A percentile compares a stretch with the other conserved stretches of the same genome.
Evolutionary conservation across 768 basidiomycete species (phyloP).

Genomic region (Trametes cingulata): DNA sequence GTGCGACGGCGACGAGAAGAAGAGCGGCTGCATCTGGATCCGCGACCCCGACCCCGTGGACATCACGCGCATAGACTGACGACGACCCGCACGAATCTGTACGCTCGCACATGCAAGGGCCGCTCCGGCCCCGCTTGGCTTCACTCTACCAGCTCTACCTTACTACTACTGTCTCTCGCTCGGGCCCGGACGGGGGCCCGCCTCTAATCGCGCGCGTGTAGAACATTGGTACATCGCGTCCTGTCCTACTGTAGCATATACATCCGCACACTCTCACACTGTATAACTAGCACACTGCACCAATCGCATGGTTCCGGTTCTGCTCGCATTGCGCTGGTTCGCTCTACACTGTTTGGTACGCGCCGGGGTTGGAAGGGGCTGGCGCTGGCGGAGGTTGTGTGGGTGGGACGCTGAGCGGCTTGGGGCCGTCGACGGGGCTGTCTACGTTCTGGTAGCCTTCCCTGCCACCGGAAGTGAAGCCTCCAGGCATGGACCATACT

Average conservation of each 20-base stretch:
- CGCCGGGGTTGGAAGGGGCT: conserved; percentile 28
- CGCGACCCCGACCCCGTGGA: conserved; percentile 28
- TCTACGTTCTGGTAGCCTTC: conserved; percentile 42
- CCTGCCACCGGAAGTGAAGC: conserved; percentile 36
- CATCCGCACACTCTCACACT: neutral
- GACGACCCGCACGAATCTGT: neutral
- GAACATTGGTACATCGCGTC: neutral
- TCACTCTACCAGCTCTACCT: neutral
- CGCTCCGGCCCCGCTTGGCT: neutral
- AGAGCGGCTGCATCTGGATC: conserved; percentile 34
- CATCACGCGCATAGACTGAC: conserved; percentile 15
- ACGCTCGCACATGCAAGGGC: neutral
- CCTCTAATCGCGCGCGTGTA: neutral
- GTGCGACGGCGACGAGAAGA: conserved; percentile 31
- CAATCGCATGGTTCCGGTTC: neutral
- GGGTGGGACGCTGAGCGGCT: conserved; percentile 27
- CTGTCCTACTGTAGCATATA: conserved; percentile 17
- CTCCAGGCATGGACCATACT: conserved; percentile 50
- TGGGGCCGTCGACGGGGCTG: conserved; percentile 29
- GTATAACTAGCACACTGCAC: conserved; percentile 13
- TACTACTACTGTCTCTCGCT: neutral
- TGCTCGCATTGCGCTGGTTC: neutral
- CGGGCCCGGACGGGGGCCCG: neutral
- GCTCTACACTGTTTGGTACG: conserved; percentile 36
- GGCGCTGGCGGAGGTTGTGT: conserved; percentile 22